Percentiles rank a stretch among this genome's conserved stretches.
Evolutionary conservation across 202 grass and related monocot genomes (phyloP).

Genomic region (Schoenoplectus tabernaemontani): DNA sequence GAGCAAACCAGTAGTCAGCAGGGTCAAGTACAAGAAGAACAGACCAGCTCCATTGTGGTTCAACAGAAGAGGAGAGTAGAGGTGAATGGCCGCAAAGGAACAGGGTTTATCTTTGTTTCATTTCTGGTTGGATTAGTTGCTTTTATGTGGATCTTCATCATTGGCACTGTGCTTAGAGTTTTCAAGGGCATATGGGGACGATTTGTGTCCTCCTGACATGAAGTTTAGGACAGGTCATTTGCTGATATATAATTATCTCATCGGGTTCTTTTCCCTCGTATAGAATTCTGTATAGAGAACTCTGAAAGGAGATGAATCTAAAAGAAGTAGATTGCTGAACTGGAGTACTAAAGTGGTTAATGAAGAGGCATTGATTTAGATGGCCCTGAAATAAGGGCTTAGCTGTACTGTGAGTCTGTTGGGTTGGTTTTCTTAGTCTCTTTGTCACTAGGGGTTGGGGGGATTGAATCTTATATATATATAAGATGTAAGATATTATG

Average conservation of each 20-base stretch:
- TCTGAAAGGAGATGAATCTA: background rate
- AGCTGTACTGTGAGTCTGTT: background rate
- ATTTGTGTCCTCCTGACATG: background rate
- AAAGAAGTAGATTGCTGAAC: background rate
- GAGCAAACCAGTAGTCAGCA: conserved; percentile 24
- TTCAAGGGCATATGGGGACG: conserved; percentile 50
- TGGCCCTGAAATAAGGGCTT: background rate
- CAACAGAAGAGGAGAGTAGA: conserved; percentile 30
- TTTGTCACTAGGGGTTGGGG: background rate
- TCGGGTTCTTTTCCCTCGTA: background rate
- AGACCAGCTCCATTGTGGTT: background rate
- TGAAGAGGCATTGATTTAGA: background rate
- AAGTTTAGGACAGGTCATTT: background rate
- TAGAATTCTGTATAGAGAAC: conserved; percentile 17
- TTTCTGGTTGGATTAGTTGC: conserved; percentile 53
- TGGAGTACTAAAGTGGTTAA: background rate
- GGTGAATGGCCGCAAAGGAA: background rate
- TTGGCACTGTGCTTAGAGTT: conserved; percentile 41
- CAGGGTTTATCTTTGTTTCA: conserved; percentile 46
- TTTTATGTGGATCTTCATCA: conserved; percentile 49
- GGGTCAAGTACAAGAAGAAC: background rate
- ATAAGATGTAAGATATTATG: background rate
- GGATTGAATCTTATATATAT: background rate
- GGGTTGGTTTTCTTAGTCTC: background rate
- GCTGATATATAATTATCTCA: background rate